Base-by-base conservation (phyloP, 1,139 yeast species). In the Kazachstania sp. region DNA sequence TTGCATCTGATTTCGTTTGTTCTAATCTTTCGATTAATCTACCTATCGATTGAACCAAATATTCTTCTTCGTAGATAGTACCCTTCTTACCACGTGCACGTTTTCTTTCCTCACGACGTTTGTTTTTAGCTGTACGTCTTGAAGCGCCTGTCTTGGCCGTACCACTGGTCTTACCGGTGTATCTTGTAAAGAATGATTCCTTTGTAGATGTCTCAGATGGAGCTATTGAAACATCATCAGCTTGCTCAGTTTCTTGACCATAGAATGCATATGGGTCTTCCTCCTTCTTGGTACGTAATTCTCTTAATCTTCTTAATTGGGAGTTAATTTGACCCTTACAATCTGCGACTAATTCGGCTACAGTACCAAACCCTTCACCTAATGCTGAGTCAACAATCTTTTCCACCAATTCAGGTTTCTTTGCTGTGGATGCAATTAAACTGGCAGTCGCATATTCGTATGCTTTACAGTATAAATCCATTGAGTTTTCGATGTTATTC, bases 91-190 rank as follows among this genome's bases (percentile, higher is more conserved):
- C 98, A 59, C 95, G 80, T 1, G 98, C 99, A 53, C 81, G 78
- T 70, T 94, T 94, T 60, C 98, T 80, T 65, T 92, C 98, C 67
- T 92, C 97, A 58, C 98, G 79, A 65, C 96, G 86, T 53, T 81
- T 79, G 66, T 90, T 92, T 69, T 92, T 94, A 9, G 95, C 77
- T 0, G 98, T 88, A 60, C 83, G 78, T 67, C 98, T 78, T 0
- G 97, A 83, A 1, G 94, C 97, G 26, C 97, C 97, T 0, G 98
- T 92, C 64, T 86, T 85, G 4, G 97, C 98, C 3, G 98, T 92
- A 20, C 96, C 95, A 0, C 84, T 75, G 0, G 97, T 88, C 67
- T 90, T 88, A 54, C 97, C 97, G 0, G 99, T 92, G 65, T 92
- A 92, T 61, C 95, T 77, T 0, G 98, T 92, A 68, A 88, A 86